These are phyloP conservation scores for Aspergillus alliaceus DNA, from an alignment of 2,329 filamentous ascomycete species.

Conservation along the genomic window DNA sequence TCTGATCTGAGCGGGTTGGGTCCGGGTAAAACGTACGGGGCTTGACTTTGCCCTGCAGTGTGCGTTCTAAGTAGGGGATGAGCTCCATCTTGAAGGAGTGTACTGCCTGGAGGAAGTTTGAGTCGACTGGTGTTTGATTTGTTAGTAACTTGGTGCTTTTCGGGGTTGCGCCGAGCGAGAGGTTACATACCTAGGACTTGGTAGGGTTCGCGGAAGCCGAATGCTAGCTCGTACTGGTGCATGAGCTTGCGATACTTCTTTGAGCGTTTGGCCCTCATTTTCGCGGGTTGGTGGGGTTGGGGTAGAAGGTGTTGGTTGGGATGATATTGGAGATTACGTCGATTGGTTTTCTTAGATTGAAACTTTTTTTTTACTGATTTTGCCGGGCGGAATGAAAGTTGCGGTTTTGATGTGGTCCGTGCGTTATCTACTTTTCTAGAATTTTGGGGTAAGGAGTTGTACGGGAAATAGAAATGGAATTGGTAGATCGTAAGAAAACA, in stretches of 20 bases:
- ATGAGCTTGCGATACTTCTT: constrained; percentile 89
- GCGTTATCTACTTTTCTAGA: constrained; percentile 15
- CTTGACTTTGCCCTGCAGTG: constrained; percentile 84
- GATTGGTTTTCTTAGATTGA: constrained; percentile 28
- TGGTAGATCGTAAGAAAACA: not conserved
- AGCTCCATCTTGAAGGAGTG: constrained; percentile 87
- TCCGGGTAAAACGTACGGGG: constrained; percentile 57
- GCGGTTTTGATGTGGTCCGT: constrained; percentile 23
- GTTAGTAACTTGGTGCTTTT: constrained; percentile 7
- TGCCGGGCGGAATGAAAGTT: constrained; percentile 32
- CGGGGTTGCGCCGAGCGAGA: not conserved
- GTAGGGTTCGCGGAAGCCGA: constrained; percentile 91
- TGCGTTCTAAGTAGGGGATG: constrained; percentile 71
- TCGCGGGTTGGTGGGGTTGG: constrained; percentile 31
- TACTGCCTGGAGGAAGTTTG: constrained; percentile 79
- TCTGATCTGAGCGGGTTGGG: not conserved
- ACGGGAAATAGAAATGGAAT: not conserved
- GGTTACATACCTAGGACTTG: constrained; percentile 69
- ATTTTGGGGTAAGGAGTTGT: not conserved
- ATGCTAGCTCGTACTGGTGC: constrained; percentile 83
- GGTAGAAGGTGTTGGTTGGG: constrained; percentile 9
- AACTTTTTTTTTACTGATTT: constrained; percentile 24
- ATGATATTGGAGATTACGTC: constrained; percentile 7
- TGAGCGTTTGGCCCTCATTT: constrained; percentile 67
- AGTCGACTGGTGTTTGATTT: constrained; percentile 62